These are phyloP conservation scores for Stropharia rugosoannulata DNA, from an alignment of 768 basidiomycete genomes.

Conservation along the genomic window DNA sequence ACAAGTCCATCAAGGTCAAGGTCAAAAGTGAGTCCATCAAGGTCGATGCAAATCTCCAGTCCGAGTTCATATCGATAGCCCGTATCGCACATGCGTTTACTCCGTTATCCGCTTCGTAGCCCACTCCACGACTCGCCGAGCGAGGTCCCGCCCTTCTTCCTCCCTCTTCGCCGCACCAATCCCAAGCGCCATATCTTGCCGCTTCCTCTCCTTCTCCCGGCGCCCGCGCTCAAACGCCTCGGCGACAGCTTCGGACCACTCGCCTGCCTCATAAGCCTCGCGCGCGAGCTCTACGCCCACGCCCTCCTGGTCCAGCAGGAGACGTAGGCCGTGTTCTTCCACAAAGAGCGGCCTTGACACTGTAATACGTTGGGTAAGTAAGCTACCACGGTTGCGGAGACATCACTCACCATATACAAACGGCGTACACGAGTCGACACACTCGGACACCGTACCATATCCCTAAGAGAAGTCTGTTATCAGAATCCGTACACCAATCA, in stretches of 20 bases:
- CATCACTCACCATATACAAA: conserved; percentile 68
- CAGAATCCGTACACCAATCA: neutral
- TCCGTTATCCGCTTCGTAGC: conserved; percentile 30
- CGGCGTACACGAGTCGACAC: conserved; percentile 72
- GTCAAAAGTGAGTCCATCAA: too few species aligned
- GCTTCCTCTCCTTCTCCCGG: conserved; percentile 45
- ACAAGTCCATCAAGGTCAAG: too few species aligned
- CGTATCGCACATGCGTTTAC: neutral
- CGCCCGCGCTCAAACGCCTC: conserved; percentile 57
- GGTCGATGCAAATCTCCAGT: too few species aligned
- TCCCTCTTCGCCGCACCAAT: conserved; percentile 38
- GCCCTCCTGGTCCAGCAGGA: conserved; percentile 61
- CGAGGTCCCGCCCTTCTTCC: conserved; percentile 45
- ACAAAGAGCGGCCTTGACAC: conserved; percentile 80
- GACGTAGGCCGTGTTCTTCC: conserved; percentile 74
- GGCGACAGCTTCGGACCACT: conserved; percentile 62
- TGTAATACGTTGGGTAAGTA: conserved; percentile 19
- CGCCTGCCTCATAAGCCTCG: conserved; percentile 65
- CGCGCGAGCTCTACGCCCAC: conserved; percentile 70
- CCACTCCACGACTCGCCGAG: conserved; percentile 50
- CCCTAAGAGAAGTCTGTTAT: conserved; percentile 41
- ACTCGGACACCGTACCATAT: conserved; percentile 81
- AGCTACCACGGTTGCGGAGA: neutral
- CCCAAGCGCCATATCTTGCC: conserved; percentile 35
- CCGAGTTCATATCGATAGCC: neutral